A percentile compares a stretch with the other conserved stretches of the same genome.
These are phyloP conservation scores for Heritiera littoralis DNA, from an alignment of 345 rosid genomes.

Conservation along the genomic window DNA sequence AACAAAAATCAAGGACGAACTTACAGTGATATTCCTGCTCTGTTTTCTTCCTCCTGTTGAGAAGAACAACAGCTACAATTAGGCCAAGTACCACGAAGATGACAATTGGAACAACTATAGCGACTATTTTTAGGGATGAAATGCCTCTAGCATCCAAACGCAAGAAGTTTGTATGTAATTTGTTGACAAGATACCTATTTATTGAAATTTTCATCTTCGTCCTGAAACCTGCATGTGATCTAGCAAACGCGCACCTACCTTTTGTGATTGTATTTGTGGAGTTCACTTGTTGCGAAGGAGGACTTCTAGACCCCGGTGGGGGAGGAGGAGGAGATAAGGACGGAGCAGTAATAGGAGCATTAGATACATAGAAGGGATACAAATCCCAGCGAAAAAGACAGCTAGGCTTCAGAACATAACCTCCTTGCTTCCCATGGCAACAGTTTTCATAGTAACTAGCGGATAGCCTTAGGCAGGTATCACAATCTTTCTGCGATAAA, in stretches of 20 bases:
- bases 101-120: slow-evolving; percentile 30
- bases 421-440: slow-evolving; percentile 41
- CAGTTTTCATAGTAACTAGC: slow-evolving; percentile 12
- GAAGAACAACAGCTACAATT: slow-evolving; percentile 15
- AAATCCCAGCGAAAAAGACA: slow-evolving; percentile 51
- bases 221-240: background rate
- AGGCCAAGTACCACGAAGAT: slow-evolving; percentile 13
- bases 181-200: background rate
- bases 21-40: background rate
- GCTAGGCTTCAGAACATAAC: slow-evolving; percentile 38
- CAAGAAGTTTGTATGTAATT: background rate
- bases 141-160: background rate
- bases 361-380: slow-evolving; percentile 35
- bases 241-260: background rate
- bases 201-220: background rate
- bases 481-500: slow-evolving; percentile 35
- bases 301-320: slow-evolving; percentile 20
- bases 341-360: slow-evolving; percentile 13
- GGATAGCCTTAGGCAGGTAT: slow-evolving; percentile 26
- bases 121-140: slow-evolving; percentile 5
- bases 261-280: background rate
- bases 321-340: slow-evolving; percentile 17
- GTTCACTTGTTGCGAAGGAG: background rate
- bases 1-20: background rate
- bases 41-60: slow-evolving; percentile 14